phyloP scores from a whole-genome alignment of 2,329 filamentous ascomycete genomes.

The Neonectria neomacrospora region DNA sequence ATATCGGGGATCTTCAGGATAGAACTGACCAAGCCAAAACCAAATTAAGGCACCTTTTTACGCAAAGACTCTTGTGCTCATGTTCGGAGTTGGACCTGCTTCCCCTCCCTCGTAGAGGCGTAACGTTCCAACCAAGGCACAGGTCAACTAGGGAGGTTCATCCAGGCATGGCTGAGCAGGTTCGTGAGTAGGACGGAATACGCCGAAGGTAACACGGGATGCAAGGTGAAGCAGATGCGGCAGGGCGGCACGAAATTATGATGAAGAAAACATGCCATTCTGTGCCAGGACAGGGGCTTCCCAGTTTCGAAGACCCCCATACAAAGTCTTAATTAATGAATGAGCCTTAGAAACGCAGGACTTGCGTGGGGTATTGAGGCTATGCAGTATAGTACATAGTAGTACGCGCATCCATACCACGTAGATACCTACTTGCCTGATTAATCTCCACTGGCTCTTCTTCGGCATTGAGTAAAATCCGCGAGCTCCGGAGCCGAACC shows the following conservation, averaged over 20 bases:
- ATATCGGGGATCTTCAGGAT: not conserved
- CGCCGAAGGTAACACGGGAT: not conserved
- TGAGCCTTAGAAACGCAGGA: too few species aligned
- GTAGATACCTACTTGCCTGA: too few species aligned
- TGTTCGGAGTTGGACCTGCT: not conserved
- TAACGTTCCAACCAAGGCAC: not conserved
- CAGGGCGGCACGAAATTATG: not conserved
- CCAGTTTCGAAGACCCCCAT: not conserved
- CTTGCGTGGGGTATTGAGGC: not conserved
- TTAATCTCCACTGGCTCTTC: too few species aligned
- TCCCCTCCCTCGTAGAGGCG: not conserved
- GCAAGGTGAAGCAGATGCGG: not conserved
- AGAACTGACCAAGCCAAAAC: not conserved
- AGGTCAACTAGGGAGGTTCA: not conserved
- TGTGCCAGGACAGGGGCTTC: not conserved
- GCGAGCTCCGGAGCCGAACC: not conserved
- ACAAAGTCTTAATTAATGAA: too few species aligned
- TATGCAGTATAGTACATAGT: not conserved
- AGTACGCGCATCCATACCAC: not conserved
- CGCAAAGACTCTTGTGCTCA: not conserved
- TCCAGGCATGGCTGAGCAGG: not conserved
- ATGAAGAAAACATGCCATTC: not conserved
- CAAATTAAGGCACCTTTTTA: not conserved
- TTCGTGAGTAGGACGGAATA: not conserved
- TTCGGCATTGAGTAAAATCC: not conserved